These are phyloP conservation scores for Phytophthora pini DNA, from an alignment of 352 stramenopile species.

Conservation along the genomic window DNA sequence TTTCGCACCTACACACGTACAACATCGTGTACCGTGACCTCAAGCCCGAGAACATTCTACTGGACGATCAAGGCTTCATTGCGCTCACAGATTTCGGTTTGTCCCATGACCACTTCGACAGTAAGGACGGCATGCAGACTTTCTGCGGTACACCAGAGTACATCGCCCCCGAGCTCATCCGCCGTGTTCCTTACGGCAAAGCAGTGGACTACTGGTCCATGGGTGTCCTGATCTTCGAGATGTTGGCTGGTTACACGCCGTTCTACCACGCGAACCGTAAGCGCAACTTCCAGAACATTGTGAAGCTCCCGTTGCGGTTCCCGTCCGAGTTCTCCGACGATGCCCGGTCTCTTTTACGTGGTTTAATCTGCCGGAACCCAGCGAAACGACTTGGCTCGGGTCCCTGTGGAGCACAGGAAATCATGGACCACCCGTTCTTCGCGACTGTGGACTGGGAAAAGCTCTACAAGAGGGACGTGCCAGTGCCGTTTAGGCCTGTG, in stretches of 20 bases:
- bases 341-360: constrained; percentile 73
- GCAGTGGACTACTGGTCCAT: constrained; percentile 91
- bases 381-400: constrained; percentile 77
- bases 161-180: constrained; percentile 84
- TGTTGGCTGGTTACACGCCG: constrained; percentile 80
- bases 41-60: constrained; percentile 88
- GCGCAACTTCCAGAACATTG: constrained; percentile 90
- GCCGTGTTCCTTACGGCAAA: constrained; percentile 73
- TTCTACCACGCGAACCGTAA: constrained; percentile 84
- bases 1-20: constrained; percentile 86
- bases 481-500: constrained; percentile 68
- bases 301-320: constrained; percentile 75
- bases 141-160: constrained; percentile 89
- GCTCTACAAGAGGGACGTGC: constrained; percentile 77
- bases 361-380: constrained; percentile 79
- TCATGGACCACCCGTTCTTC: constrained; percentile 90
- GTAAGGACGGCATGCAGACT: constrained; percentile 80
- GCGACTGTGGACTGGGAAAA: constrained; percentile 74
- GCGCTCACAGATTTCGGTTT: constrained; percentile 91
- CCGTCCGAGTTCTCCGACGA: constrained; percentile 81
- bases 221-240: constrained; percentile 87
- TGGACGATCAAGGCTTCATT: constrained; percentile 86
- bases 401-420: constrained; percentile 70
- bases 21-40: constrained; percentile 89
- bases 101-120: constrained; percentile 79